Evolutionary conservation across 345 rosid genomes (phyloP).

Genomic region (Aurinia saxatilis): DNA sequence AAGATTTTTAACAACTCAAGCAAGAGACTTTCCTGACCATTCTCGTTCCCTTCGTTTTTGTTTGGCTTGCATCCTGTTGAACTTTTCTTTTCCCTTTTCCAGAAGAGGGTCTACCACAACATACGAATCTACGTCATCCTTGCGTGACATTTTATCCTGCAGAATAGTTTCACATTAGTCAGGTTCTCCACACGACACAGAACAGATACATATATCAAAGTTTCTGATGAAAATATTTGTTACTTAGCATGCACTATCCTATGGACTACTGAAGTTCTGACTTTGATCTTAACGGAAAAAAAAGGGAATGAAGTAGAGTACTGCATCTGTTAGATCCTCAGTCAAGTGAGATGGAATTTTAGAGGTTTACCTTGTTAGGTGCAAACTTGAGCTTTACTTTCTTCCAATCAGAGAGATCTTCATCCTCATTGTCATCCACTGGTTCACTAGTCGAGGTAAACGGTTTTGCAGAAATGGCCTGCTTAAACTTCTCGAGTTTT

Average conservation of each 20-base stretch:
- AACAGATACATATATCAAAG: slow-evolving; percentile 3
- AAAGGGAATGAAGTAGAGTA: neutral
- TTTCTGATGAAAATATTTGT: neutral
- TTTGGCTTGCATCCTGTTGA: slow-evolving; percentile 86
- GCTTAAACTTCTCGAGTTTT: slow-evolving; percentile 72
- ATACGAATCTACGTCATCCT: slow-evolving; percentile 76
- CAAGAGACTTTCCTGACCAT: slow-evolving; percentile 95
- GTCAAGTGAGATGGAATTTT: neutral
- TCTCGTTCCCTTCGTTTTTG: slow-evolving; percentile 74
- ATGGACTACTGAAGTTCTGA: neutral
- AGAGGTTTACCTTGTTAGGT: slow-evolving; percentile 59
- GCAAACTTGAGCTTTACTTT: slow-evolving; percentile 50
- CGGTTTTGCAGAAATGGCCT: slow-evolving; percentile 41
- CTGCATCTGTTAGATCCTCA: neutral
- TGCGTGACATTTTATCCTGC: slow-evolving; percentile 80
- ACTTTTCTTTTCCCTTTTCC: slow-evolving; percentile 95
- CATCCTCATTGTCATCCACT: slow-evolving; percentile 28
- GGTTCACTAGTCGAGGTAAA: slow-evolving; percentile 33
- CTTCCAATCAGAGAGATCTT: slow-evolving; percentile 80
- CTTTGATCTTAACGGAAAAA: neutral
- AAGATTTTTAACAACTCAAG: slow-evolving; percentile 34
- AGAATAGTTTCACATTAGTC: neutral
- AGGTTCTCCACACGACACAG: neutral
- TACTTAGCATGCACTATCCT: neutral
- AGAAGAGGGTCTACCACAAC: slow-evolving; percentile 86